Percentiles rank a stretch among this genome's conserved stretches.
phyloP scores from a whole-genome alignment of 2,329 filamentous ascomycete genomes.

The Hysterium pulicare region DNA sequence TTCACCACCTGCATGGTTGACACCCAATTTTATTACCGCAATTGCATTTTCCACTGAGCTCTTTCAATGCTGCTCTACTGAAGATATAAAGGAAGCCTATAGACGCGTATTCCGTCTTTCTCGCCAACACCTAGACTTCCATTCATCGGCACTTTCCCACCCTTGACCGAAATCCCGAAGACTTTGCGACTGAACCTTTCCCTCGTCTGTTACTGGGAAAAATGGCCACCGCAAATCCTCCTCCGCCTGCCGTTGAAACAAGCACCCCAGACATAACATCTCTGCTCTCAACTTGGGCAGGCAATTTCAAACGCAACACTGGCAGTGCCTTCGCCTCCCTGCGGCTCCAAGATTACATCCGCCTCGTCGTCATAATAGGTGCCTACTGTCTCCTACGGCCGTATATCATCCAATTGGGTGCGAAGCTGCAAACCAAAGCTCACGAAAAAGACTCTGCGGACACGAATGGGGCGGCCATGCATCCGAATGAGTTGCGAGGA shows the following conservation, averaged over 20 bases:
- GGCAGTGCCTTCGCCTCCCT: slow-evolving; percentile 43
- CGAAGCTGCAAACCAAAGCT: slow-evolving; percentile 60
- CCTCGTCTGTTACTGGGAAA: no score
- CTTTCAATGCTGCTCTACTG: no score
- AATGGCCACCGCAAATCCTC: not conserved
- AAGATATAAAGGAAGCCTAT: no score
- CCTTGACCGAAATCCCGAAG: no score
- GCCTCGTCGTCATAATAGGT: slow-evolving; percentile 67
- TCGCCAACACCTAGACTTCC: no score
- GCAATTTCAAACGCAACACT: slow-evolving; percentile 41
- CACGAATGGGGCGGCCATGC: slow-evolving; percentile 30
- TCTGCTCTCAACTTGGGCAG: slow-evolving; percentile 29
- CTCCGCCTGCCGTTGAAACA: not conserved
- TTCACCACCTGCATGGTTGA: no score
- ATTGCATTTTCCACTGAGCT: no score
- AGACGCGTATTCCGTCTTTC: no score
- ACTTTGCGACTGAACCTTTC: no score
- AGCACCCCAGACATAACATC: slow-evolving; percentile 10
- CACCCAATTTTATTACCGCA: no score
- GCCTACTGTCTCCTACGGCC: slow-evolving; percentile 69
- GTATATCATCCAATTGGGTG: slow-evolving; percentile 67
- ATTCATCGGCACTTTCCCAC: no score
- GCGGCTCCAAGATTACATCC: slow-evolving; percentile 53
- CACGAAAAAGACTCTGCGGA: slow-evolving; percentile 53
- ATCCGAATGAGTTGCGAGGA: slow-evolving; percentile 33